Evolutionary conservation across 148 eudicot genomes (phyloP), one percentile per base, ranked within the genome.

Genomic region (Rhododendron williamsianum): DNA sequence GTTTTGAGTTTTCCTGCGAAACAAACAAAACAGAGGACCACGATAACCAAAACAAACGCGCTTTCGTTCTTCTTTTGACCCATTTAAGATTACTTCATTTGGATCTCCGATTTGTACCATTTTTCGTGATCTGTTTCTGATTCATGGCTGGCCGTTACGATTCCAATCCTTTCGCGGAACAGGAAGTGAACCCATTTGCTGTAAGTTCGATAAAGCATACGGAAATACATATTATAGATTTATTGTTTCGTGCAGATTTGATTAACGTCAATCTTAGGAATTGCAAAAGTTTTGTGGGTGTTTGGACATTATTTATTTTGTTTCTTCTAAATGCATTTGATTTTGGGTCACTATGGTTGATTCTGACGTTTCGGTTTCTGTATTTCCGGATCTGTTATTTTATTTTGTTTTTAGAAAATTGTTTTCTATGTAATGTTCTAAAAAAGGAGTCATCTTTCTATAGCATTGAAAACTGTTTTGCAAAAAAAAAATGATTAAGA

Each of bases 111-210:
- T 46, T 83, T 72, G 30, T 83, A 51, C 67, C 10, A 5, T 43
- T 65, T 15, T 35, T 35, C 35, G 45, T 76, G 73, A 30, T 83
- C 67, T 83, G 69, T 25, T 54, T 76, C 74, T 25, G 38, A 54
- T 16, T 56, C 74, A 91, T 91, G 92, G 92, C 90, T 30, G 83
- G 91, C 46, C 86, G 89, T 84, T 85, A 87, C 86, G 92, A 93
- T 84, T 69, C 91, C n/a, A 93, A 91, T 84, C 93, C 93, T n/a
- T 92, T 91, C 38, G 91, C 82, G 6, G 95, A 92, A 46, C 95
- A 93, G 35, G 92, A 94, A 86, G 88, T 91, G 73, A 94, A 94
- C 80, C 97, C 97, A 30, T 94, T 94, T 71, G 88, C 97, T 84
- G 97, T 94, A 84, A 88, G 83, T 85, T 81, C 43, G 8, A 11